A percentile compares a stretch with the other conserved stretches of the same genome.
These are phyloP conservation scores for Ceratobasidium sp. DNA, from an alignment of 1,284 basidiomycete species.

Conservation along the genomic window DNA sequence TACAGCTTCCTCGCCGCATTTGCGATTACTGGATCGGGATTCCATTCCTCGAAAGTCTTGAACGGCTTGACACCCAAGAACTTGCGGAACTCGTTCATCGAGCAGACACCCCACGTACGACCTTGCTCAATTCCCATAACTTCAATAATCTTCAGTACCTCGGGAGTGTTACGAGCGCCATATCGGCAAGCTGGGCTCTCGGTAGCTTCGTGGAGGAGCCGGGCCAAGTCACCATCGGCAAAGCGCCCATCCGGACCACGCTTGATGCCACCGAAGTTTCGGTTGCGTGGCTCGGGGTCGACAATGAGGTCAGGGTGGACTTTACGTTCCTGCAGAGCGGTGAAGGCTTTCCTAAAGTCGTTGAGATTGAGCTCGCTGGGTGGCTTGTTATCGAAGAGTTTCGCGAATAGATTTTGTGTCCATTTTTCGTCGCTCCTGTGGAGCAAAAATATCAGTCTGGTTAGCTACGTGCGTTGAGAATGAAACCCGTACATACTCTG, in stretches of 20 bases:
- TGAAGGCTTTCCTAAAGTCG: constrained; percentile 49
- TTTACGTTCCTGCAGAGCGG: neutral
- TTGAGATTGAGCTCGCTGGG: constrained; percentile 55
- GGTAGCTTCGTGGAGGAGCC: constrained; percentile 56
- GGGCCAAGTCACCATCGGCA: constrained; percentile 73
- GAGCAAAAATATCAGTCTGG: constrained; percentile 47
- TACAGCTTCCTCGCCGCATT: constrained; percentile 73
- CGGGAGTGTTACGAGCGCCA: neutral
- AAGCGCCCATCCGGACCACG: constrained; percentile 69
- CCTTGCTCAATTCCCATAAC: constrained; percentile 83
- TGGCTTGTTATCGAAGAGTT: constrained; percentile 60
- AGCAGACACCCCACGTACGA: constrained; percentile 79
- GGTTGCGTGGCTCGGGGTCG: constrained; percentile 50
- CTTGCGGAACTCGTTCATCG: constrained; percentile 83
- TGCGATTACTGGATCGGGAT: constrained; percentile 51
- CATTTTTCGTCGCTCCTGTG: constrained; percentile 67
- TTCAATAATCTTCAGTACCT: constrained; percentile 63
- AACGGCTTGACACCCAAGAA: constrained; percentile 21
- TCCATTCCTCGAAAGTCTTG: constrained; percentile 51
- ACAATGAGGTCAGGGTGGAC: neutral
- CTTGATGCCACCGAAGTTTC: constrained; percentile 70
- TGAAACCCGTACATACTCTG: neutral
- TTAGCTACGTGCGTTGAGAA: constrained; percentile 73
- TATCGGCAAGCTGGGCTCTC: neutral
- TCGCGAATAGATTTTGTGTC: constrained; percentile 58